These are phyloP conservation scores for Heliosperma pusillum DNA, from an alignment of 148 eudicot genomes.

Conservation along the genomic window DNA sequence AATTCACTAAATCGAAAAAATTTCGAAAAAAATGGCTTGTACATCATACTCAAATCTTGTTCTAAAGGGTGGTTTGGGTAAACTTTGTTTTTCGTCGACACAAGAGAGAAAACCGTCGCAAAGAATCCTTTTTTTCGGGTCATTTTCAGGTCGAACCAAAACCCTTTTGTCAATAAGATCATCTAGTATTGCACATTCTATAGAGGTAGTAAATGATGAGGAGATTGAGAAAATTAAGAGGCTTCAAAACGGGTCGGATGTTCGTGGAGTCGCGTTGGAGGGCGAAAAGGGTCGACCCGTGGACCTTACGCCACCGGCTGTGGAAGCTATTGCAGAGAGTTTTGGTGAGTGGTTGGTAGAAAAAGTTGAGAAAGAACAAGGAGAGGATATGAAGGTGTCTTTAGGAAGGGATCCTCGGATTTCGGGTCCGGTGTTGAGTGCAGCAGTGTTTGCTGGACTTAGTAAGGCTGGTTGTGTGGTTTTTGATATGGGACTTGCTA, in stretches of 20 bases:
- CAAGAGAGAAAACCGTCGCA: constrained; percentile 1
- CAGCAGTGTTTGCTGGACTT: constrained; percentile 72
- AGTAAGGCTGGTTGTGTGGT: constrained; percentile 57
- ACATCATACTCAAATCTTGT: constrained; percentile 5
- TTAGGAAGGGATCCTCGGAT: constrained; percentile 77
- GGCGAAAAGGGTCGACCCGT: constrained; percentile 76
- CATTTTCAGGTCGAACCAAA: background rate
- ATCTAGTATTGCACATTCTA: constrained; percentile 2
- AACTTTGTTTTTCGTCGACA: background rate
- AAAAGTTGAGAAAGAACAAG: constrained; percentile 28
- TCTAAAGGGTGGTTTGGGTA: background rate
- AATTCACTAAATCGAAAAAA: background rate
- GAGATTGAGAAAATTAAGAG: constrained; percentile 70
- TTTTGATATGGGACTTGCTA: constrained; percentile 88
- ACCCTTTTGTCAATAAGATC: background rate
- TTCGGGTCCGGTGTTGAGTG: constrained; percentile 59
- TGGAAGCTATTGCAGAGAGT: constrained; percentile 91
- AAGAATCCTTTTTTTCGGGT: constrained; percentile 3
- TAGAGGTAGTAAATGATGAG: constrained; percentile 39
- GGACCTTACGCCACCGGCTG: constrained; percentile 67
- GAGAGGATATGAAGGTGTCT: constrained; percentile 48
- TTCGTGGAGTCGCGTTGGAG: constrained; percentile 80
- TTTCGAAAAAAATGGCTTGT: constrained; percentile 1
- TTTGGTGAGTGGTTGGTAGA: constrained; percentile 77
- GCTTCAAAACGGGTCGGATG: constrained; percentile 92